Conservation (phyloP, 2,329 filamentous ascomycete genomes). For the Dothidotthia symphoricarpi region DNA sequence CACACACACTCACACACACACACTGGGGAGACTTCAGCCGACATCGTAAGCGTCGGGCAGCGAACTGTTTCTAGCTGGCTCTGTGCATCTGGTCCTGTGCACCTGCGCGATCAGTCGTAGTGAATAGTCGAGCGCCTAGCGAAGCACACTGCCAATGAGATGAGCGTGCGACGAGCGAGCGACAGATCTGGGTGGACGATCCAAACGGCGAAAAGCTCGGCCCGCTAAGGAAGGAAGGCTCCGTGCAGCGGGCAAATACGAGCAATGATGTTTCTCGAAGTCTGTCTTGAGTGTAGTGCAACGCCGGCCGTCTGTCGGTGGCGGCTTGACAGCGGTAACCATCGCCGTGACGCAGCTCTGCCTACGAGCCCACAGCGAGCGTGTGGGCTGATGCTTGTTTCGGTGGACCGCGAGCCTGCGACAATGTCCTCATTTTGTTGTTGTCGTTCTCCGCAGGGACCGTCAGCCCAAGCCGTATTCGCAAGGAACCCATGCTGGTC, state of each 20-base stretch:
- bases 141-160: conserved; percentile 23
- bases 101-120: conserved; percentile 39
- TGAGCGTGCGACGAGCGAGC: conserved; percentile 22
- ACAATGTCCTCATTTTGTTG: conserved; percentile 19
- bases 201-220: conserved; percentile 41
- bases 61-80: conserved; percentile 26
- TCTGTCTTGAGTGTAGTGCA: conserved; percentile 30
- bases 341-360: conserved; percentile 23
- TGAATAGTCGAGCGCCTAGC: conserved; percentile 31
- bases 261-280: conserved; percentile 39
- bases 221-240: conserved; percentile 31
- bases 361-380: conserved; percentile 7
- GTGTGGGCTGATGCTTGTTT: conserved; percentile 9
- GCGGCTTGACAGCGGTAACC: conserved; percentile 33
- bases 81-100: conserved; percentile 30
- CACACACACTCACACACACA: too few species aligned
- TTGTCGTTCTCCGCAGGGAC: conserved; percentile 30
- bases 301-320: conserved; percentile 26
- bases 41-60: conserved; percentile 18
- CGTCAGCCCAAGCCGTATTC: conserved; percentile 29
- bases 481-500: conserved; percentile 28
- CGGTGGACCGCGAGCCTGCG: conserved; percentile 28
- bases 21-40: conserved; percentile 13
- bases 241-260: too few species aligned
- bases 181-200: conserved; percentile 39